phyloP scores from a whole-genome alignment of 2,329 filamentous ascomycete species.

The Cytospora mali region DNA sequence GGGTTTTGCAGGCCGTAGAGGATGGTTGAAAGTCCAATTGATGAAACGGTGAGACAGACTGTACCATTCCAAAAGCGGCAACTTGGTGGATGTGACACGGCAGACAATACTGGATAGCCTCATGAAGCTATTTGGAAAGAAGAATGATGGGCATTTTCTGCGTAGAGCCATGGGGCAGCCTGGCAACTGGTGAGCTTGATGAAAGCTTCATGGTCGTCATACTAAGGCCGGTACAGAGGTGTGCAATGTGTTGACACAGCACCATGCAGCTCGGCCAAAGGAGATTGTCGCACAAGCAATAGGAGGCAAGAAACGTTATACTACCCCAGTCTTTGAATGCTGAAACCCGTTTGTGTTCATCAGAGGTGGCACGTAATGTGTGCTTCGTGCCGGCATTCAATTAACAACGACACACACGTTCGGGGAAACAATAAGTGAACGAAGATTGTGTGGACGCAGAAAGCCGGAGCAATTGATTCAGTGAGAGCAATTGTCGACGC shows the following conservation, averaged over 20 bases:
- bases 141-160: not conserved
- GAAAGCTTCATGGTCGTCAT: conserved; percentile 3
- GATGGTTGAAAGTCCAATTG: not conserved
- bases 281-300: not conserved
- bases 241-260: not conserved
- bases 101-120: not conserved
- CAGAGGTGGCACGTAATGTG: conserved; percentile 2
- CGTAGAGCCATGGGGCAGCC: not conserved
- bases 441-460: not conserved
- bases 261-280: not conserved
- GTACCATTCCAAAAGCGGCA: not conserved
- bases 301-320: not conserved
- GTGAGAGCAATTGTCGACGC: not conserved
- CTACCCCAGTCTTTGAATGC: conserved; percentile 10
- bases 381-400: conserved; percentile 10
- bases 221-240: not conserved
- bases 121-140: conserved; percentile 16
- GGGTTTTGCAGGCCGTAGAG: not conserved
- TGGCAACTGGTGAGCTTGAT: not conserved
- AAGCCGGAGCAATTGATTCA: not conserved
- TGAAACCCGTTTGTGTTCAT: not conserved
- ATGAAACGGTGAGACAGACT: not conserved
- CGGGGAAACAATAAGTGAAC: not conserved
- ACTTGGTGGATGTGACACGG: not conserved
- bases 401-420: conserved; percentile 21